Conservation (phyloP, 1,284 basidiomycete genomes). For the Naganishia cerealis region DNA sequence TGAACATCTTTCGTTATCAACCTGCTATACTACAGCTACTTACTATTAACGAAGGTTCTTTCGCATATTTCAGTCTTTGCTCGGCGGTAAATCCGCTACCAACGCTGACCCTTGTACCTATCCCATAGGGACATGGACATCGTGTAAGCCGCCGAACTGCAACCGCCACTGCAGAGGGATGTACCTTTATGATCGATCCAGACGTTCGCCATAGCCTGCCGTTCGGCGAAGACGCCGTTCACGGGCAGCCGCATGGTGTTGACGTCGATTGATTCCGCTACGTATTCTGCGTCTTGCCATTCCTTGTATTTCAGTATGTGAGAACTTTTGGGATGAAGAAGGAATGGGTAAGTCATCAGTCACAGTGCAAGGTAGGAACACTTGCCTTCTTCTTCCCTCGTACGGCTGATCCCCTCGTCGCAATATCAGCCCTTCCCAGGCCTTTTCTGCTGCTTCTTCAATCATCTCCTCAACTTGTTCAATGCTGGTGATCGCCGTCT, state of each 20-base stretch:
- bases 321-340: conserved; percentile 31
- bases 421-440: conserved; percentile 52
- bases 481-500: conserved; percentile 37
- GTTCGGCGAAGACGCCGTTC: conserved; percentile 43
- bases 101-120: conserved; percentile 42
- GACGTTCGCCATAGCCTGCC: conserved; percentile 44
- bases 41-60: conserved; percentile 44
- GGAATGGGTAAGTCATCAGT: background rate
- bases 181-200: conserved; percentile 47
- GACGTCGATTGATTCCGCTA: conserved; percentile 40
- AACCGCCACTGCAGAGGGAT: background rate
- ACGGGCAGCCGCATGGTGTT: conserved; percentile 43
- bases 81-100: conserved; percentile 49
- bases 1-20: background rate
- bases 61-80: conserved; percentile 46
- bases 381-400: conserved; percentile 46
- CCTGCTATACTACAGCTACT: conserved; percentile 15
- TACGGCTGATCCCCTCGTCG: conserved; percentile 46
- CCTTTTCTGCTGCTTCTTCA: conserved; percentile 41
- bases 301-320: conserved; percentile 52
- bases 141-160: background rate
- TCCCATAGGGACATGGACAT: background rate
- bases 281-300: conserved; percentile 52
- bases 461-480: conserved; percentile 46
- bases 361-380: background rate